Base-by-base conservation (phyloP, 164 flowering plant species). In the Buxus sempervirens region DNA sequence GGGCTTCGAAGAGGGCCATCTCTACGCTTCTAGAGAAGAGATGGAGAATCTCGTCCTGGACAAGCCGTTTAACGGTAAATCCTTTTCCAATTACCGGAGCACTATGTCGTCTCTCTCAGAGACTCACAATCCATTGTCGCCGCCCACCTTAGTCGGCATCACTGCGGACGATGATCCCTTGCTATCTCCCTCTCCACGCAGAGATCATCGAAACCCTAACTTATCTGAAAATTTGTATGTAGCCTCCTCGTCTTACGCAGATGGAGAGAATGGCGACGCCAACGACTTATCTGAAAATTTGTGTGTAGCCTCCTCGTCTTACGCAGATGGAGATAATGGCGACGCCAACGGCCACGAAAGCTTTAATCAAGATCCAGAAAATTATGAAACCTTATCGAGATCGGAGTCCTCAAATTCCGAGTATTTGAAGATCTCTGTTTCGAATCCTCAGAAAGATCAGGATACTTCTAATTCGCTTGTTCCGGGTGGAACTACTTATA, bases 381-480 rank as follows among this genome's bases (percentile, higher is more conserved):
- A 68, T 27, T 60, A 16, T 21, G 24, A 60, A 6, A 7, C 8
- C 65, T 2, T 79, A 14, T 72, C 85, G 65, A 64, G 82, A 66
- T 81, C 82, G 15, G 61, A 66, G 21, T 74, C 86, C 23, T 75
- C 79, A 15, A 65, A 66, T 62, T 72, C 84, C 6, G 86, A 82
- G 14, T 87, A 81, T 57, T 63, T 92, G 73, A 80, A 66, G 58
- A 91, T 90, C 28, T 63, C 89, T 19, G 98, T 96, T 1, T 88
- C 93, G 7, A 73, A 83, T 76, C 98, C 98, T 0, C 87, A 82
- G 72, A 93, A 89, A 55, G 97, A 92, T 81, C 83, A 80, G 68
- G 94, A 90, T 26, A 45, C 62, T 1, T 54, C 90, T 2, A 88
- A 83, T 71, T 88, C 97, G 18, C 64, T 96, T 10, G 93, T 93